These are phyloP conservation scores for Theileria annulata DNA, from an alignment of 169 alveolate genomes.

Conservation along the genomic window DNA sequence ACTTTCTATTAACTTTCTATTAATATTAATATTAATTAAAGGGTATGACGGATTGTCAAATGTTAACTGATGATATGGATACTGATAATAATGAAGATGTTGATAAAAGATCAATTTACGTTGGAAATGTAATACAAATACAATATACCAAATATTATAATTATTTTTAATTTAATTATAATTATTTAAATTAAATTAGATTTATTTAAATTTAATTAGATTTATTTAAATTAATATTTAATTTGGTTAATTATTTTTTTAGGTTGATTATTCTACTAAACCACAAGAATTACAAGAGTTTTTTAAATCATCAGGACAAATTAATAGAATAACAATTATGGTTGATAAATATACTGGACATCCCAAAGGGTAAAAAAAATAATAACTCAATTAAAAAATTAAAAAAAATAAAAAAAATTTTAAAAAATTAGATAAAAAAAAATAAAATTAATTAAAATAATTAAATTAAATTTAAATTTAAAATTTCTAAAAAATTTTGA, in stretches of 20 bases:
- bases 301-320: constrained; percentile 87
- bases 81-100: constrained; percentile 70
- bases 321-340: constrained; percentile 89
- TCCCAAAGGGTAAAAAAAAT: constrained; percentile 86
- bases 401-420: not conserved
- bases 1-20: not conserved
- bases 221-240: not conserved
- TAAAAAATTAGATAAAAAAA: not conserved
- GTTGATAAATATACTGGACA: constrained; percentile 90
- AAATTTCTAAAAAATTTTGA: not conserved
- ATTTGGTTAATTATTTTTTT: not conserved
- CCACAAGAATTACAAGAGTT: constrained; percentile 89
- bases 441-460: not conserved
- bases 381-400: too few species aligned
- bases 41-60: constrained; percentile 59
- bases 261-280: constrained; percentile 90
- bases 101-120: constrained; percentile 76
- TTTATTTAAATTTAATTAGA: too few species aligned
- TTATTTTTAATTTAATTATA: not conserved
- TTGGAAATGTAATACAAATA: constrained; percentile 69
- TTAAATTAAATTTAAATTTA: not conserved
- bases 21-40: not conserved
- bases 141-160: not conserved
- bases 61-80: constrained; percentile 46
- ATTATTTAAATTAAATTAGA: not conserved